Percentiles rank a stretch among this genome's conserved stretches.
Conservation (phyloP, 495 filamentous ascomycete species). For the Talaromyces proteolyticus region DNA sequence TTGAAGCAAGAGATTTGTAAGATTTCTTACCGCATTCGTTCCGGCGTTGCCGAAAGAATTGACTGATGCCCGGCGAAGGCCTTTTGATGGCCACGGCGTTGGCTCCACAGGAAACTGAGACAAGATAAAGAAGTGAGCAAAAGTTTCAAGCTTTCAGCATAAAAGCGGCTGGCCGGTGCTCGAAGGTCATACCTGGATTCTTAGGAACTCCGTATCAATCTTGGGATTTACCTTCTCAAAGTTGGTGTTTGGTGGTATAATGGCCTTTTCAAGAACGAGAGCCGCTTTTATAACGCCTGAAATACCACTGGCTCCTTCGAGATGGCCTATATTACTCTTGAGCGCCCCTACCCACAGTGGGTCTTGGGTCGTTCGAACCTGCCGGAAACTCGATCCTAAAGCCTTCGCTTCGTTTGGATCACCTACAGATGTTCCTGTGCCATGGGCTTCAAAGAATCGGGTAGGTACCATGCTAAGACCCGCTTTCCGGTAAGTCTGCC, state of each 20-base stretch:
- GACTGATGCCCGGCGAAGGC: slow-evolving; percentile 19
- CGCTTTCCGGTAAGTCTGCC: slow-evolving; percentile 11
- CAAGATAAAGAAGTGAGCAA: too few relatives aligned
- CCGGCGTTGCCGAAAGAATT: slow-evolving; percentile 30
- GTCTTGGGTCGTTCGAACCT: slow-evolving; percentile 9
- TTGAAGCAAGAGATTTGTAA: slow-evolving; percentile 20
- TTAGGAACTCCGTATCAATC: slow-evolving; percentile 12
- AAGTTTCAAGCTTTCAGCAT: too few relatives aligned
- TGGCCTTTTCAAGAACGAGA: slow-evolving; percentile 44
- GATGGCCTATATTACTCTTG: slow-evolving; percentile 25
- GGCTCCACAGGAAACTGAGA: slow-evolving; percentile 10
- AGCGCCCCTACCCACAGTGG: slow-evolving; percentile 15
- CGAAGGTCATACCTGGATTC: too few relatives aligned
- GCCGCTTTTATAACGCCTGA: slow-evolving; percentile 45
- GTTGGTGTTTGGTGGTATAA: slow-evolving; percentile 11
- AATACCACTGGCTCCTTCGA: slow-evolving; percentile 45
- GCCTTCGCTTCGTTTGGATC: slow-evolving; percentile 40
- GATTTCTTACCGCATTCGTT: slow-evolving; percentile 22
- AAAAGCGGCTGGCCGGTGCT: too few relatives aligned
- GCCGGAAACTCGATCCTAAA: slow-evolving; percentile 16
- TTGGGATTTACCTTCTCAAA: slow-evolving; percentile 13
- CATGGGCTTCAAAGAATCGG: slow-evolving; percentile 30
- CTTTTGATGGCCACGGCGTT: slow-evolving; percentile 13
- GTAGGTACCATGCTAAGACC: slow-evolving; percentile 23
- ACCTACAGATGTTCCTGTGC: slow-evolving; percentile 44